These are phyloP conservation scores for Volutella citrinella DNA, from an alignment of 2,329 filamentous ascomycete species.

Conservation along the genomic window DNA sequence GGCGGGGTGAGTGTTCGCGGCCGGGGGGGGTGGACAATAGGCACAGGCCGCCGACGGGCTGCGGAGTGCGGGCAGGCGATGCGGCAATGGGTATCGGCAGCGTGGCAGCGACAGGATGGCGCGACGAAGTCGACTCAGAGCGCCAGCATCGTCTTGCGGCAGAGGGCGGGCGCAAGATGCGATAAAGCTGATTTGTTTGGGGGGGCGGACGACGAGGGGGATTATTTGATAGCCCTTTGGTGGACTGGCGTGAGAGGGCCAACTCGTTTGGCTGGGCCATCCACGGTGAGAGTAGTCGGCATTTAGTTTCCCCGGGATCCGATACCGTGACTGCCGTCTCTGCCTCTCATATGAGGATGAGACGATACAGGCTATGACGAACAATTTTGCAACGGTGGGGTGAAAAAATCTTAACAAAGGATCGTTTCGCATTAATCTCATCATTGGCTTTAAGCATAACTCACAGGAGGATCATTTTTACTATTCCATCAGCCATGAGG, in stretches of 20 bases:
- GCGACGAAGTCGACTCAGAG: conserved; percentile 1
- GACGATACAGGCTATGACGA: no score
- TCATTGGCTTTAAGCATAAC: no score
- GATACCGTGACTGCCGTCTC: no score
- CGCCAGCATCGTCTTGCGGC: conserved; percentile 15
- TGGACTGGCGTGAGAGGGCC: conserved; percentile 8
- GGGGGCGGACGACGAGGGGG: conserved; percentile 11
- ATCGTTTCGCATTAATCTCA: no score
- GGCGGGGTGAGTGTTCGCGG: conserved; percentile 25
- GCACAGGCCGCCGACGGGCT: no score
- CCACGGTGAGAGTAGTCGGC: neutral
- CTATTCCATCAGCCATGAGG: no score
- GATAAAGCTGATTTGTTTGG: conserved; percentile 10
- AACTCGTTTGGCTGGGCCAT: conserved; percentile 2
- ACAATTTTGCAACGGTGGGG: no score
- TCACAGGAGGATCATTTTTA: neutral
- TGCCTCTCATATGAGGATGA: no score
- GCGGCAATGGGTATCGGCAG: neutral
- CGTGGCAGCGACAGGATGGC: conserved; percentile 1
- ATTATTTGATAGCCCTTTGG: conserved; percentile 17
- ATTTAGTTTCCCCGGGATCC: no score
- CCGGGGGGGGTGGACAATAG: no score
- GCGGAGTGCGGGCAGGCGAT: neutral
- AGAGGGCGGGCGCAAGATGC: no score
- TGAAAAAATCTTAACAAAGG: no score